Percentiles rank a stretch among this genome's conserved stretches.
Conservation (phyloP, 1,139 yeast genomes). For the Geotrichum cucujoidarum region DNA sequence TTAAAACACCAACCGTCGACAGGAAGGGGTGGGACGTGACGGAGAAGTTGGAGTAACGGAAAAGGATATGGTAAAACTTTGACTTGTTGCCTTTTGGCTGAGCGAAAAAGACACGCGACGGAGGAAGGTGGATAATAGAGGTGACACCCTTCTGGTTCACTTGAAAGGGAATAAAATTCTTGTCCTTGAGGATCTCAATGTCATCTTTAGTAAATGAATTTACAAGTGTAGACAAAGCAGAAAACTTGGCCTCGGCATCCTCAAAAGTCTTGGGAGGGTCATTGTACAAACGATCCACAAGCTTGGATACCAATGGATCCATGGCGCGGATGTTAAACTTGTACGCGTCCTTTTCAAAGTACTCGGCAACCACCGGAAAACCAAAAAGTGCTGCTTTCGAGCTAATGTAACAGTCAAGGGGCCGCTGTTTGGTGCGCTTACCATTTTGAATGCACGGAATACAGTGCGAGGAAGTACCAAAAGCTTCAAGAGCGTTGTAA, state of each 20-base stretch:
- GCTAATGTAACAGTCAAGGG: slow-evolving; percentile 31
- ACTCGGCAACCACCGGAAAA: slow-evolving; percentile 31
- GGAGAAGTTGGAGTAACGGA: slow-evolving; percentile 30
- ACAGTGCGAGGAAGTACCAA: slow-evolving; percentile 20
- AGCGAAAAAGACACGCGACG: slow-evolving; percentile 28
- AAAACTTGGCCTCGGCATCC: slow-evolving; percentile 30
- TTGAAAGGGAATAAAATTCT: slow-evolving; percentile 32
- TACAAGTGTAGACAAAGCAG: slow-evolving; percentile 30
- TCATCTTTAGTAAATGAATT: slow-evolving; percentile 26
- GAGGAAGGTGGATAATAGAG: slow-evolving; percentile 20
- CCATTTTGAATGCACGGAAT: slow-evolving; percentile 27
- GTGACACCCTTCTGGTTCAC: not conserved
- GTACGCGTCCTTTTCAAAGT: slow-evolving; percentile 29
- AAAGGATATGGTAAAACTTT: slow-evolving; percentile 29
- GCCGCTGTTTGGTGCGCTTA: slow-evolving; percentile 22
- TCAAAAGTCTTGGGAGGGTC: slow-evolving; percentile 28
- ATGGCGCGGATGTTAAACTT: slow-evolving; percentile 32
- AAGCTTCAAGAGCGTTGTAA: slow-evolving; percentile 23
- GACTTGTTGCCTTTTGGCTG: slow-evolving; percentile 20
- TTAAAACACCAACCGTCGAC: slow-evolving; percentile 35
- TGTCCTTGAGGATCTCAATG: slow-evolving; percentile 20
- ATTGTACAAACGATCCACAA: slow-evolving; percentile 25
- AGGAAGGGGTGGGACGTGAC: slow-evolving; percentile 34
- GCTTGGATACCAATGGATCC: slow-evolving; percentile 28
- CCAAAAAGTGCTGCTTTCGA: slow-evolving; percentile 31